A percentile compares a stretch with the other conserved stretches of the same genome.
Conservation (phyloP, 495 filamentous ascomycete species). For the Friedmanniomyces simplex region DNA sequence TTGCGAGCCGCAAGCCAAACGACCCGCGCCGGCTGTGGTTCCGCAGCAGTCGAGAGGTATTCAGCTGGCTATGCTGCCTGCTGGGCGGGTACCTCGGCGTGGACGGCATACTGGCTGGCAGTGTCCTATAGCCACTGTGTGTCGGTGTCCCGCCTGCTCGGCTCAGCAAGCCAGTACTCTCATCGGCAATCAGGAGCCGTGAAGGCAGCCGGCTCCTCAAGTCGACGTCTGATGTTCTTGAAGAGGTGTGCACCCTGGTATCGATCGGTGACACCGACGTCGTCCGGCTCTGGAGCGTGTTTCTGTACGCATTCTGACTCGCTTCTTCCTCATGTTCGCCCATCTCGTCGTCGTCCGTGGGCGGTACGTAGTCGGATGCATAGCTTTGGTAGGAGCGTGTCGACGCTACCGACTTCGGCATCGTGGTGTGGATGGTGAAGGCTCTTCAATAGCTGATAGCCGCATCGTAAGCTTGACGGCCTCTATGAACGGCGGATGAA, state of each 20-base stretch:
- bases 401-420: slow-evolving; percentile 18
- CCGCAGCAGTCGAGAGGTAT: slow-evolving; percentile 14
- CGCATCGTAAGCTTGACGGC: neutral
- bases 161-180: slow-evolving; percentile 23
- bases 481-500: neutral
- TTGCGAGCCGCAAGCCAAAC: slow-evolving; percentile 28
- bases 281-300: slow-evolving; percentile 9
- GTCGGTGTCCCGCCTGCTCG: slow-evolving; percentile 6
- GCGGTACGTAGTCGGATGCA: slow-evolving; percentile 1
- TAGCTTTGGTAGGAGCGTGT: slow-evolving; percentile 13
- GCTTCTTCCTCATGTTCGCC: slow-evolving; percentile 7
- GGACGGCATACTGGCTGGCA: slow-evolving; percentile 24
- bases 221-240: slow-evolving; percentile 26
- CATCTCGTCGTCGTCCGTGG: neutral
- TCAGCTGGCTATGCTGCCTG: slow-evolving; percentile 23
- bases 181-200: slow-evolving; percentile 16
- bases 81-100: slow-evolving; percentile 25
- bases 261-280: slow-evolving; percentile 18
- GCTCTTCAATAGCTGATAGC: slow-evolving; percentile 5
- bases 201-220: slow-evolving; percentile 18
- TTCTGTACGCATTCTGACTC: slow-evolving; percentile 4
- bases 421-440: slow-evolving; percentile 1
- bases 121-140: slow-evolving; percentile 20
- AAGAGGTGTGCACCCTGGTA: slow-evolving; percentile 10
- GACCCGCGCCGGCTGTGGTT: slow-evolving; percentile 27